phyloP scores from a whole-genome alignment of 306 rosid species.

The Vachellia pachyceras region DNA sequence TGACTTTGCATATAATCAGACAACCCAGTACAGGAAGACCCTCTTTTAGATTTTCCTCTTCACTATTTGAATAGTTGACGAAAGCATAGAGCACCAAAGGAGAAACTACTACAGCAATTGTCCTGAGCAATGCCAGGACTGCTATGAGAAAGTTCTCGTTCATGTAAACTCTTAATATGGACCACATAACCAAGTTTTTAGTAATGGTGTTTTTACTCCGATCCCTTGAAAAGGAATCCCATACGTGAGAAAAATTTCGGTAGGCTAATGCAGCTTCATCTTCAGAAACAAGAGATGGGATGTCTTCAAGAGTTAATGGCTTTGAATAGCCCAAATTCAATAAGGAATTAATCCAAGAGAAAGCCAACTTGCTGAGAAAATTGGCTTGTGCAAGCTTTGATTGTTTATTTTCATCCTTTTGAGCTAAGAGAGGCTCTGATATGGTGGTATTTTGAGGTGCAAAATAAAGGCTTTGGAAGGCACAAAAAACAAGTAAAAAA shows the following conservation, averaged over 20 bases:
- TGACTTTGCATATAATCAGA: slow-evolving; percentile 51
- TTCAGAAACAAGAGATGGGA: slow-evolving; percentile 68
- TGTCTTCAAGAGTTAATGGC: slow-evolving; percentile 58
- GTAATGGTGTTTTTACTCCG: slow-evolving; percentile 35
- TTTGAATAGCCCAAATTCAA: slow-evolving; percentile 62
- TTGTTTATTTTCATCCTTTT: slow-evolving; percentile 32
- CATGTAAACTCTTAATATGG: slow-evolving; percentile 50
- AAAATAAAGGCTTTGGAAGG: slow-evolving; percentile 48
- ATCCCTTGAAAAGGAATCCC: slow-evolving; percentile 57
- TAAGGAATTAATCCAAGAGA: slow-evolving; percentile 74
- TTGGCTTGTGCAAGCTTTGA: slow-evolving; percentile 40
- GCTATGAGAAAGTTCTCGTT: slow-evolving; percentile 64
- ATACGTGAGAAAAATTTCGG: slow-evolving; percentile 52
- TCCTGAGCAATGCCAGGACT: slow-evolving; percentile 54
- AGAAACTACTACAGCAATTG: slow-evolving; percentile 54
- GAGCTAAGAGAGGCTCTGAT: slow-evolving; percentile 58
- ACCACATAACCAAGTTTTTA: slow-evolving; percentile 59
- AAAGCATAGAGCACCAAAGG: slow-evolving; percentile 74
- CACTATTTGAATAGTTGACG: slow-evolving; percentile 54
- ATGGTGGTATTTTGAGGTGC: slow-evolving; percentile 27
- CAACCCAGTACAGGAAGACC: slow-evolving; percentile 63
- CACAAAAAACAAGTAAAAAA: slow-evolving; percentile 57
- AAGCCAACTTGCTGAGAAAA: slow-evolving; percentile 56
- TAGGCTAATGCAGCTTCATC: slow-evolving; percentile 63
- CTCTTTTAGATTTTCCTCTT: slow-evolving; percentile 33